Percentiles rank a stretch among this genome's conserved stretches.
These are phyloP conservation scores for Vitis labrusca DNA, from an alignment of 164 flowering plant species.

Conservation along the genomic window DNA sequence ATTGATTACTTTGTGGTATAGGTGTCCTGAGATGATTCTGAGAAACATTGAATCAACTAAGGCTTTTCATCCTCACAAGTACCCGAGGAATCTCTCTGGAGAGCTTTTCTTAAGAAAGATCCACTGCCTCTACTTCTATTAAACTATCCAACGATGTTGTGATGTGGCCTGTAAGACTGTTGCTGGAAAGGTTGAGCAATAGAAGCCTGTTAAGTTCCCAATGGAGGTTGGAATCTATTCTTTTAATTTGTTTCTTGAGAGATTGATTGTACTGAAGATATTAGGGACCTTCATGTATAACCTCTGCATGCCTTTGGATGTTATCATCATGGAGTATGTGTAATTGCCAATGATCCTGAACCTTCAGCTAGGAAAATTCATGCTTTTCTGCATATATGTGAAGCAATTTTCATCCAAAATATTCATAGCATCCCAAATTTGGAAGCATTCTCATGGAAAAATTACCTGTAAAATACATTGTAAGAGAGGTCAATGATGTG, in stretches of 20 bases:
- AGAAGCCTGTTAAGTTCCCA: conserved; percentile 6
- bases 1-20: conserved; percentile 12
- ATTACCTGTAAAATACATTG: conserved; percentile 10
- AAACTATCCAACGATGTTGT: conserved; percentile 11
- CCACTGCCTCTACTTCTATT: conserved; percentile 7
- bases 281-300: not conserved
- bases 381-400: not conserved
- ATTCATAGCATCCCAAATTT: conserved; percentile 8
- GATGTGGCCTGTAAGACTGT: conserved; percentile 10
- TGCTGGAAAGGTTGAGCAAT: conserved; percentile 17
- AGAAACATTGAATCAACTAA: conserved; percentile 8
- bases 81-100: conserved; percentile 10
- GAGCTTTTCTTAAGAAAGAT: conserved; percentile 20
- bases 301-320: conserved; percentile 4
- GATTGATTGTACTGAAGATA: not conserved
- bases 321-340: not conserved
- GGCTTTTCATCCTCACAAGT: not conserved
- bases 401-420: not conserved
- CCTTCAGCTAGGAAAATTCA: no score
- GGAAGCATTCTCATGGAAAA: not conserved
- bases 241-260: conserved; percentile 15
- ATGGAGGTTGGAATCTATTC: conserved; percentile 11
- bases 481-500: conserved; percentile 15
- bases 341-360: not conserved
- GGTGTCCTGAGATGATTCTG: conserved; percentile 8